These are phyloP conservation scores for Arabidopsis suecica DNA, from an alignment of 345 rosid species.

Conservation along the genomic window DNA sequence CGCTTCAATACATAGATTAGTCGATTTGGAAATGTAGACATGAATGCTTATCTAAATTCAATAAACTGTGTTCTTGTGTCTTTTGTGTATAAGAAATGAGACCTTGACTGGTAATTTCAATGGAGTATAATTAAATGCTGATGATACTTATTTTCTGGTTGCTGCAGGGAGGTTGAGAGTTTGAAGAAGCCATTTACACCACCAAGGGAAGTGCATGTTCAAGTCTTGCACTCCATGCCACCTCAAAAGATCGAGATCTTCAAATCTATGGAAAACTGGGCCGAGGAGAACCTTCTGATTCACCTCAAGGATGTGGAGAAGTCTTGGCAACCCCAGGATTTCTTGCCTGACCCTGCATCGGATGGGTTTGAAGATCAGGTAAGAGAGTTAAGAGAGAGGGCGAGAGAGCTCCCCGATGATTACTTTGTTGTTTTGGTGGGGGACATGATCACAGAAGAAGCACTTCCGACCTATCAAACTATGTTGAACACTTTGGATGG, in stretches of 20 bases:
- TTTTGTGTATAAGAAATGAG: constrained; percentile 13
- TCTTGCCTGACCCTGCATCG: constrained; percentile 83
- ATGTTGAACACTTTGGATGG: constrained; percentile 84
- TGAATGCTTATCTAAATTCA: constrained; percentile 16
- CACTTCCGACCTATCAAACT: constrained; percentile 84
- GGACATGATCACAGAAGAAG: constrained; percentile 89
- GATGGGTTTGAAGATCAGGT: constrained; percentile 89
- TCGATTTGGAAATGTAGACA: neutral
- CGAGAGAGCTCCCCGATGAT: constrained; percentile 85
- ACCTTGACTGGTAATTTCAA: neutral
- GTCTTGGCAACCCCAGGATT: constrained; percentile 94
- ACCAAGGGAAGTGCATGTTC: constrained; percentile 79
- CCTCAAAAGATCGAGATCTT: constrained; percentile 91
- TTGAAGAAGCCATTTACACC: constrained; percentile 79
- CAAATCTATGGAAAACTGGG: constrained; percentile 88
- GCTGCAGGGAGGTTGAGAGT: constrained; percentile 71
- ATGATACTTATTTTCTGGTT: neutral
- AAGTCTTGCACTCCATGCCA: constrained; percentile 91
- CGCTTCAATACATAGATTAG: neutral
- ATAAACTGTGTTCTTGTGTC: neutral
- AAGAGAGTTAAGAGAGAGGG: constrained; percentile 75
- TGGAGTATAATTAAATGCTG: constrained; percentile 18
- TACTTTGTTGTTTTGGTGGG: constrained; percentile 85
- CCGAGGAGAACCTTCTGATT: constrained; percentile 67
- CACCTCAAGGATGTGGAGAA: constrained; percentile 90